Percentiles rank a stretch among this genome's conserved stretches.
phyloP scores from a whole-genome alignment of 306 rosid species.

The Abrus precatorius region DNA sequence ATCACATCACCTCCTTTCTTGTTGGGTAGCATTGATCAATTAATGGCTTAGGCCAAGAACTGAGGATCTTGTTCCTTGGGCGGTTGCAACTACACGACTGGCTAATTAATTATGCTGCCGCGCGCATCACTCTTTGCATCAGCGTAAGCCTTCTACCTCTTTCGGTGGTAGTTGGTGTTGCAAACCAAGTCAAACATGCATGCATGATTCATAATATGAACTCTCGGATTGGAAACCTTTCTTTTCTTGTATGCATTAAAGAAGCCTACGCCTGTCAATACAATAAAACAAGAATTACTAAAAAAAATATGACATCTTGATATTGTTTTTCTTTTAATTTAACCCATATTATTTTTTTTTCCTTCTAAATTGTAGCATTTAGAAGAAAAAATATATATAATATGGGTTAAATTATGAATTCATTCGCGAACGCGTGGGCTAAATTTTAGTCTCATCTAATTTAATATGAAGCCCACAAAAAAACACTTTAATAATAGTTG shows the following conservation, averaged over 20 bases:
- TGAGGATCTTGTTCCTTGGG: slow-evolving; percentile 15
- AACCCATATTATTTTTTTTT: too few relatives aligned
- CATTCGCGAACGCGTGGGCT: too few relatives aligned
- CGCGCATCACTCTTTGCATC: neutral
- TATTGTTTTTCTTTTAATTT: too few relatives aligned
- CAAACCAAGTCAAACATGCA: neutral
- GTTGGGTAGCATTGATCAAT: slow-evolving; percentile 55
- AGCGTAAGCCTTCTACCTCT: neutral
- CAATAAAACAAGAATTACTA: neutral
- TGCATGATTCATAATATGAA: neutral
- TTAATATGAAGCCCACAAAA: too few relatives aligned
- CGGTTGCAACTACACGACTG: slow-evolving; percentile 55
- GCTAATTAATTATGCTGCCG: slow-evolving; percentile 34
- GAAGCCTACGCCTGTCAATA: neutral
- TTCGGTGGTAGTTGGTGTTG: slow-evolving; percentile 46
- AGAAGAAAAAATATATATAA: too few relatives aligned
- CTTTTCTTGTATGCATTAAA: neutral
- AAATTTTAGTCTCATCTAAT: too few relatives aligned
- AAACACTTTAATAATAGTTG: too few relatives aligned
- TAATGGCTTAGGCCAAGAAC: neutral
- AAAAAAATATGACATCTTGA: too few relatives aligned
- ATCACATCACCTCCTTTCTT: slow-evolving; percentile 64
- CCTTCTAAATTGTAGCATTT: too few relatives aligned
- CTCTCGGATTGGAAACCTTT: neutral
- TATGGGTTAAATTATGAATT: too few relatives aligned